Base-by-base conservation (phyloP, 176 grass and related monocot genomes). In the Metroxylon sagu region DNA sequence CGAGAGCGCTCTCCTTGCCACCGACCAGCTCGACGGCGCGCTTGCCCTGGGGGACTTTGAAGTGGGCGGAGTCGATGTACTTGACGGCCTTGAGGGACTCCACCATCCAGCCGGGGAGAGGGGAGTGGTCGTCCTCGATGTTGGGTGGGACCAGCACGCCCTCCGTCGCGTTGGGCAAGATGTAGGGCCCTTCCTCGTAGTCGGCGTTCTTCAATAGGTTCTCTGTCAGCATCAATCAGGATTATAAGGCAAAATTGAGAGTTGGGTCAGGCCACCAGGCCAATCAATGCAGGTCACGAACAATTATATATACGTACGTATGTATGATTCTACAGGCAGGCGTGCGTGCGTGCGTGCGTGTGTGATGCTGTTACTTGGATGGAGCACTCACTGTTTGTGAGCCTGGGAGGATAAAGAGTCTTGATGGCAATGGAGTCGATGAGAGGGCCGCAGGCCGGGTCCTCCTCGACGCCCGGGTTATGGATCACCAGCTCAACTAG, bases 191-290 rank as follows among this genome's bases (percentile, higher is more conserved):
- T 25, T 98, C 93, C 87, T 98, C 93, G 48, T 92, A 88, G 0
- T 83, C 93, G 3, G 79, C 84, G 70, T 98, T 98, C 87, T 98
- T 98, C 67, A 98, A 75, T 72, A 98, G 31, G 73, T 97, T 87
- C 4, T 39, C 78, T 78, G 66, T 8, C 5, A 39, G 7, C 3
- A 8, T 39, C 2, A 12, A 39, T 12, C 0, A 31, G 30, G 4
- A 31, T 6, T 31, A 31, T 5, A 6, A 31, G 5, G 29, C 29
- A 31, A 31, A 31, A 39, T 39, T 39, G n/a, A n/a, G n/a, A n/a
- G n/a, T n/a, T n/a, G n/a, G n/a, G n/a, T n/a, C n/a, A n/a, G n/a
- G n/a, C n/a, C n/a, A n/a, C n/a, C n/a, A n/a, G n/a, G 35, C 6
- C 35, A 39, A 39, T 39, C 5, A 1, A 6, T n/a, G n/a, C n/a